Evolutionary conservation across 768 basidiomycete species (phyloP).

Genomic region (Rubroboletus satanas): DNA sequence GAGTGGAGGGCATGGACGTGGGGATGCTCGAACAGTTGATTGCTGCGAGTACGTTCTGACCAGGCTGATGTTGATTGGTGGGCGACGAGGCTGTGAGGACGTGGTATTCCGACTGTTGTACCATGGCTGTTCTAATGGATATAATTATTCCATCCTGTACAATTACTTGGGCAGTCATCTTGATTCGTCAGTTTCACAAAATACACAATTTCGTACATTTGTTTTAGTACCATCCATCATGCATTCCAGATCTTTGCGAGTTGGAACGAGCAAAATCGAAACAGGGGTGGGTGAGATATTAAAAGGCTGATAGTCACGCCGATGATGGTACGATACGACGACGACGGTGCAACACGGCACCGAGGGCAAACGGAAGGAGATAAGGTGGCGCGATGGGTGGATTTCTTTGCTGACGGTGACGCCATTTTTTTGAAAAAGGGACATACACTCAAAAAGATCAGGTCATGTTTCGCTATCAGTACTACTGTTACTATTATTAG

Average conservation of each 20-base stretch:
- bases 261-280: too few species aligned
- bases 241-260: too few species aligned
- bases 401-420: background rate
- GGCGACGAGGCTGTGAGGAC: background rate
- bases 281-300: too few species aligned
- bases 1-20: slow-evolving; percentile 2
- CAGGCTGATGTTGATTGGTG: too few species aligned
- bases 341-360: background rate
- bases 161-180: too few species aligned
- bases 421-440: background rate
- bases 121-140: too few species aligned
- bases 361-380: background rate
- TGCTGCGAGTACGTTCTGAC: background rate
- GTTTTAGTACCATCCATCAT: too few species aligned
- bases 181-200: too few species aligned
- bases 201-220: too few species aligned
- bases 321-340: background rate
- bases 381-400: background rate
- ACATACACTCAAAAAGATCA: background rate
- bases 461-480: background rate
- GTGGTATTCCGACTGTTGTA: background rate
- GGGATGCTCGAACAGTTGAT: slow-evolving; percentile 4
- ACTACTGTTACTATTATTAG: too few species aligned
- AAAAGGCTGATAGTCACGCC: too few species aligned
- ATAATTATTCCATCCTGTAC: too few species aligned